These are phyloP conservation scores for Escovopsis weberi DNA, from an alignment of 2,329 filamentous ascomycete species.

Conservation along the genomic window DNA sequence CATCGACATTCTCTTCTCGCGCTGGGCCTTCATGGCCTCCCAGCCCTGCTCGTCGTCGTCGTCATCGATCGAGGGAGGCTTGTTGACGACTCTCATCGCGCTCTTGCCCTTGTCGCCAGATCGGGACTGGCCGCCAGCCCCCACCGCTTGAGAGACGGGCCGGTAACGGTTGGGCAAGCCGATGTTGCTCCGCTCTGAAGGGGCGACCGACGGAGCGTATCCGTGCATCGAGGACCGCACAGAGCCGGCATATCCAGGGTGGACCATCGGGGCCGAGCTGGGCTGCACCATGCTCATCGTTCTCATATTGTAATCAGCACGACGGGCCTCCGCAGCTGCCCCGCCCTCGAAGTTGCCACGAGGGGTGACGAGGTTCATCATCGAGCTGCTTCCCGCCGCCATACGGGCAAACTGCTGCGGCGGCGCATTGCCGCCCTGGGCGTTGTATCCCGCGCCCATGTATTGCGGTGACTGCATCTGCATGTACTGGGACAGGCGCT, in stretches of 20 bases:
- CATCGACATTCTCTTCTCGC: conserved; percentile 50
- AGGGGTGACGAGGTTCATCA: conserved; percentile 26
- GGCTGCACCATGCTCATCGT: conserved; percentile 79
- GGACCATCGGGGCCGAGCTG: conserved; percentile 43
- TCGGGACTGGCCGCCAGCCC: conserved; percentile 21
- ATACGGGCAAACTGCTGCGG: conserved; percentile 15
- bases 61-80: conserved; percentile 26
- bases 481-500: conserved; percentile 70
- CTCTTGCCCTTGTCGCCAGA: conserved; percentile 17
- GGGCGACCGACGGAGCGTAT: conserved; percentile 85
- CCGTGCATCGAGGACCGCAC: conserved; percentile 27
- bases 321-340: conserved; percentile 29
- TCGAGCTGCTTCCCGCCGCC: conserved; percentile 22
- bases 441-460: conserved; percentile 63
- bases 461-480: conserved; percentile 81
- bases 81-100: conserved; percentile 23
- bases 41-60: conserved; percentile 54
- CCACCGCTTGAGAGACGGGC: conserved; percentile 56
- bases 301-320: conserved; percentile 35
- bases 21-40: conserved; percentile 56
- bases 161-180: conserved; percentile 83
- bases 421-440: conserved; percentile 14
- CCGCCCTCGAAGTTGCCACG: conserved; percentile 34
- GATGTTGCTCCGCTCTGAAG: conserved; percentile 87
- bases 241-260: conserved; percentile 19